Evolutionary conservation across 2,329 filamentous ascomycete genomes (phyloP), one percentile per base, ranked within the genome.

Genomic region (Rosellinia necatrix): DNA sequence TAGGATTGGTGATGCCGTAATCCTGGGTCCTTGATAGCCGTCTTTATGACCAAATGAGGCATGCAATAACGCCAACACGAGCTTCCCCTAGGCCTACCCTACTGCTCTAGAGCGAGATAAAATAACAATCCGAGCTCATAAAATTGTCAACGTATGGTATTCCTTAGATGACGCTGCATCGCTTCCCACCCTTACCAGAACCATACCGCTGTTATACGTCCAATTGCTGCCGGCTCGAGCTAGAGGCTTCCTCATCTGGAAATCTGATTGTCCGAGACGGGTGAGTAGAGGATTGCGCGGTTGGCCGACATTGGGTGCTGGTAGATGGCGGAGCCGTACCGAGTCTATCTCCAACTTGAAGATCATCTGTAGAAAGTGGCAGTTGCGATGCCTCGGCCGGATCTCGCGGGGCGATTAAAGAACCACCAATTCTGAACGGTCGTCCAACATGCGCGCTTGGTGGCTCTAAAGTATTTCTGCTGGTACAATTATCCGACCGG

Each of bases 201-300:
- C n/a, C 8, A 19, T 25, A 17, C 12, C 19, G 5, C 42, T 22
- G 9, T 42, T 37, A 47, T 25, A 41, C 35, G 10, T 47, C 27
- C 6, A 25, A 29, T 17, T 38, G 29, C 5, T 37, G 32, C 35
- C 13, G 49, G n/a, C 24, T 22, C 13, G 22, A 17, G 19, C 27
- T 6, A 9, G 21, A 22, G 8, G 9, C 12, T 12, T 44, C 27
- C 55, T 77, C 78, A 59, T 78, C 77, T 4, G 75, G 74, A 51
- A 80, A 79, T 4, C 75, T 73, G 57, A 80, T 76, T 13, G 72
- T 74, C 56, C 77, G 72, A 27, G 65, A 63, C 15, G 64, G 62
- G 10, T 55, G 49, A 24, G 47, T 56, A 12, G 60, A 59, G 27
- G 60, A 27, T 7, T 38, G 54, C 12, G n/a, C 12, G 4, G 9